phyloP scores from a whole-genome alignment of 2,329 filamentous ascomycete species.

The Monilinia vaccinii-corymbosi region DNA sequence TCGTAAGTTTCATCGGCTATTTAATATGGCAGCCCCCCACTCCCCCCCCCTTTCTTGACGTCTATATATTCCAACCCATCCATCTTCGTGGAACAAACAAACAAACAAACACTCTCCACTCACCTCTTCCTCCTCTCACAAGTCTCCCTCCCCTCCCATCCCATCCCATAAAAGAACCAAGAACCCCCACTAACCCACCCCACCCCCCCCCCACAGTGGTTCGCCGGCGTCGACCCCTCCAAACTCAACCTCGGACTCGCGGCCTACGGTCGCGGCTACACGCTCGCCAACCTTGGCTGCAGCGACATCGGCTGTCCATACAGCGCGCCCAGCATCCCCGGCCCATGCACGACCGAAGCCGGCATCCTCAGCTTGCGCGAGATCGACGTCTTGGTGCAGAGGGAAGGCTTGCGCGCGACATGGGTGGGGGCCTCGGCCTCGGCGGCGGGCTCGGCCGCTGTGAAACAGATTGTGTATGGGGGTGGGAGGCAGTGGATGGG shows the following conservation, averaged over 20 bases:
- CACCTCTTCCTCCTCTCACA: too few species aligned
- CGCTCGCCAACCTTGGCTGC: constrained; percentile 20
- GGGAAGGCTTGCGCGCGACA: not conserved
- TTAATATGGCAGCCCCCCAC: too few species aligned
- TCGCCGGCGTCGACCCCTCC: constrained; percentile 30
- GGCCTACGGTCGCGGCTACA: constrained; percentile 40
- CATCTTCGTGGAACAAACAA: too few species aligned
- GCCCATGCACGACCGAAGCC: constrained; percentile 24
- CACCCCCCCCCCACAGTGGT: constrained; percentile 27
- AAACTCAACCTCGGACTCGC: constrained; percentile 41
- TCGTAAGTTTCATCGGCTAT: constrained; percentile 16
- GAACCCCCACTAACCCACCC: too few species aligned
- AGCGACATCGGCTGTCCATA: constrained; percentile 24
- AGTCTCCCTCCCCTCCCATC: too few species aligned
- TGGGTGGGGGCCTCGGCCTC: not conserved
- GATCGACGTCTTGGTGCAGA: not conserved
- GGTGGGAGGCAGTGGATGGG: constrained; percentile 34
- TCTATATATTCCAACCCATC: too few species aligned
- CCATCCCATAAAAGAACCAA: too few species aligned
- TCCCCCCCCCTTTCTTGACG: too few species aligned
- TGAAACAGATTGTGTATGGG: constrained; percentile 25
- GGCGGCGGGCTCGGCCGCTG: not conserved
- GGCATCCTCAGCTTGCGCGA: constrained; percentile 27
- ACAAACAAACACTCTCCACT: too few species aligned
- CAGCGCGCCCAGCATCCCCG: constrained; percentile 17